These are phyloP conservation scores for Aureococcus anophagefferens DNA, from an alignment of 108 stramenopile species.

Conservation along the genomic window DNA sequence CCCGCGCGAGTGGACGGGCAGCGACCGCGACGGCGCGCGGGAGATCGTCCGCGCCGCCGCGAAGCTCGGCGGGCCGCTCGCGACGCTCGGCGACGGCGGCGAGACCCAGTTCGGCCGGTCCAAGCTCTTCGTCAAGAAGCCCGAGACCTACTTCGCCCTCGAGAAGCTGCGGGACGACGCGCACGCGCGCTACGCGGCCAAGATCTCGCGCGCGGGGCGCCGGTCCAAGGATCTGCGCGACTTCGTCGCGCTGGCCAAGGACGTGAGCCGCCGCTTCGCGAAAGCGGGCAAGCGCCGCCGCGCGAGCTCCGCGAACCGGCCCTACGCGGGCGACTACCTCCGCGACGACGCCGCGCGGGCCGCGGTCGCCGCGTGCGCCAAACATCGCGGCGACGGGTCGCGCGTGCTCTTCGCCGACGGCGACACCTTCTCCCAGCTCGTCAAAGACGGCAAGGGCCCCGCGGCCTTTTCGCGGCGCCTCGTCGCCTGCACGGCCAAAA, in stretches of 20 bases:
- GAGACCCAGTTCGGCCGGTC: constrained; percentile 13
- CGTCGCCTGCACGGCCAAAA: not conserved
- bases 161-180: constrained; percentile 3
- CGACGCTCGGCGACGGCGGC: not conserved
- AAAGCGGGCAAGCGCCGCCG: not conserved
- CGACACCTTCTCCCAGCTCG: not conserved
- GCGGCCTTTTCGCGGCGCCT: not conserved
- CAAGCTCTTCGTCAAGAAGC: constrained; percentile 13
- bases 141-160: constrained; percentile 16
- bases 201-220: not conserved
- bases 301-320: not conserved
- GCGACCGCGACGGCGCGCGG: not conserved
- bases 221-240: not conserved
- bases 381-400: not conserved
- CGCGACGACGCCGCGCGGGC: not conserved
- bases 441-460: not conserved
- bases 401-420: not conserved
- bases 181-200: not conserved
- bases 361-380: not conserved
- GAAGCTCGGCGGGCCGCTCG: not conserved
- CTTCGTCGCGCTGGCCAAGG: not conserved
- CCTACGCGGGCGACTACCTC: constrained; percentile 13
- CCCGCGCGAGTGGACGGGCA: not conserved
- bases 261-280: constrained; percentile 1
- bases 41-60: not conserved